Conservation (phyloP, 1,284 basidiomycete species). For the Trichosporon ovoides region DNA sequence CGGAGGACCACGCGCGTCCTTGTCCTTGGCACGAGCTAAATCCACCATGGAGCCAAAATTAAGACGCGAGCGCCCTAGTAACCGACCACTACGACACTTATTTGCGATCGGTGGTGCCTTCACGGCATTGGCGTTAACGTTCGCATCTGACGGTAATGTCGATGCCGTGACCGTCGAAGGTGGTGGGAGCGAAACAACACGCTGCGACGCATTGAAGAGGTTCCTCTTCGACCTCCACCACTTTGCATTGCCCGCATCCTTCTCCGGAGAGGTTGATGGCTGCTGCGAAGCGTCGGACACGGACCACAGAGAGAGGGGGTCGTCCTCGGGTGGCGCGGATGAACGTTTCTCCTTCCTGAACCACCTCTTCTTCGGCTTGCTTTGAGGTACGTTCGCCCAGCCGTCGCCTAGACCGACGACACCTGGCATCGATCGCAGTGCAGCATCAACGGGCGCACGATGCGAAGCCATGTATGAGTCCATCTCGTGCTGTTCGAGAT, state of each 20-base stretch:
- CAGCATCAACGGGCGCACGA: constrained; percentile 23
- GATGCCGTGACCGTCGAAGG: neutral
- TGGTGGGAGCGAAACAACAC: neutral
- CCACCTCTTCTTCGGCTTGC: constrained; percentile 14
- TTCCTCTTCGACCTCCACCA: constrained; percentile 20
- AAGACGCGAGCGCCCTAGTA: constrained; percentile 12
- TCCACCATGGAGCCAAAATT: constrained; percentile 24
- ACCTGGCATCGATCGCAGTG: constrained; percentile 32
- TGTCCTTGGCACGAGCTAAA: constrained; percentile 8
- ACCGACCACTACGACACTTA: neutral
- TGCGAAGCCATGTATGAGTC: constrained; percentile 18
- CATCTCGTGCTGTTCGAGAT: constrained; percentile 18
- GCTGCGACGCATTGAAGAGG: constrained; percentile 15
- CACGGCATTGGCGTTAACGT: neutral
- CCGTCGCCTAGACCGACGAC: constrained; percentile 42
- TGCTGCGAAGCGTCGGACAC: neutral
- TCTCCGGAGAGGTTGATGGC: neutral
- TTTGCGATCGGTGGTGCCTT: neutral
- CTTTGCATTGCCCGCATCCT: constrained; percentile 10
- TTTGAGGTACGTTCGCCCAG: constrained; percentile 32
- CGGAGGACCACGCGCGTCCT: neutral
- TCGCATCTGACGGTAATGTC: neutral
- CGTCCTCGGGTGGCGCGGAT: constrained; percentile 2
- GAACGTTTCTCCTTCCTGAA: constrained; percentile 9
- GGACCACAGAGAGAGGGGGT: constrained; percentile 18